phyloP scores from a whole-genome alignment of 2,329 filamentous ascomycete species.

The Fusarium torulosum region DNA sequence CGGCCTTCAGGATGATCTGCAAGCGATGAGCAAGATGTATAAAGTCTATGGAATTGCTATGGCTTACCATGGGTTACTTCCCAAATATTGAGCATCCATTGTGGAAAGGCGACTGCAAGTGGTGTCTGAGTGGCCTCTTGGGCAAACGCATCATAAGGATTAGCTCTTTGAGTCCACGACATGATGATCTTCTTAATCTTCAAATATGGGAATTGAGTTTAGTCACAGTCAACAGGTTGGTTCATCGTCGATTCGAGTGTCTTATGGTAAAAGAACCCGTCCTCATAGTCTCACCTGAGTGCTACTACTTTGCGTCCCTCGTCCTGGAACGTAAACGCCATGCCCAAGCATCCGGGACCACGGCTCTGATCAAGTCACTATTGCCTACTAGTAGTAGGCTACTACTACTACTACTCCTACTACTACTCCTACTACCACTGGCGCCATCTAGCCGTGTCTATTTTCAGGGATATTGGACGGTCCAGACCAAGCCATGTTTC shows the following conservation, averaged over 20 bases:
- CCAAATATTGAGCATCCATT: slow-evolving; percentile 48
- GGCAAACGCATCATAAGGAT: slow-evolving; percentile 45
- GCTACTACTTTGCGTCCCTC: slow-evolving; percentile 1
- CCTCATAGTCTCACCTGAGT: not conserved
- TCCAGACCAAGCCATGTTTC: slow-evolving; percentile 45
- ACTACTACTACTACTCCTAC: too few relatives aligned
- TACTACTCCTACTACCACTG: not conserved
- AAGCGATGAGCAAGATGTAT: slow-evolving; percentile 12
- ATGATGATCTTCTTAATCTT: slow-evolving; percentile 14
- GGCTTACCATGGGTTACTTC: slow-evolving; percentile 43
- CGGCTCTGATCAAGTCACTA: slow-evolving; percentile 1
- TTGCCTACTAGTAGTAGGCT: too few relatives aligned
- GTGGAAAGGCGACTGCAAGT: slow-evolving; percentile 36
- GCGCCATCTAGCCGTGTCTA: not conserved
- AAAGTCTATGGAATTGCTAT: accelerated
- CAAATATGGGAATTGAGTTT: not conserved
- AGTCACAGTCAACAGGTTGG: not conserved
- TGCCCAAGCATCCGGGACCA: slow-evolving; percentile 13
- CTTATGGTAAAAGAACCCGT: slow-evolving; percentile 15
- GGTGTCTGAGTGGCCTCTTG: slow-evolving; percentile 42
- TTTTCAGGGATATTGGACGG: slow-evolving; percentile 18
- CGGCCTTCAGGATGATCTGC: slow-evolving; percentile 44
- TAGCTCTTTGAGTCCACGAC: slow-evolving; percentile 48
- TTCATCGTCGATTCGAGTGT: slow-evolving; percentile 6
- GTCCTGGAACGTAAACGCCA: slow-evolving; percentile 1